Evolutionary conservation across 805 yeast species (phyloP).

Genomic region (Ogataea siamensis): DNA sequence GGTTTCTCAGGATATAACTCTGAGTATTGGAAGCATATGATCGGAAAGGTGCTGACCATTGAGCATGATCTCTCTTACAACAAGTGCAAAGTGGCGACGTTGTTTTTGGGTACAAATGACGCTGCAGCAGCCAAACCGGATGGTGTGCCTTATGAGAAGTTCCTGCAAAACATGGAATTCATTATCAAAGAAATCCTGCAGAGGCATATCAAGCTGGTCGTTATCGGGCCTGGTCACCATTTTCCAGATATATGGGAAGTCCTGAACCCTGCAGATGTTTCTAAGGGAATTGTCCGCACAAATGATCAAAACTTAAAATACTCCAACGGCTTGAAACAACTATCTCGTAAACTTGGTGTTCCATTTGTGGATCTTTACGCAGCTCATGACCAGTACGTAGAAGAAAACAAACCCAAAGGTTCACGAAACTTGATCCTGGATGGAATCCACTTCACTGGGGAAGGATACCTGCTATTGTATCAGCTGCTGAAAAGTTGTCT

Average conservation of each 20-base stretch:
- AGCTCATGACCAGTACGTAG: slow-evolving; percentile 35
- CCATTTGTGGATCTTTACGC: slow-evolving; percentile 59
- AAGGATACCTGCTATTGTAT: slow-evolving; percentile 39
- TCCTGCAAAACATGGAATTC: slow-evolving; percentile 43
- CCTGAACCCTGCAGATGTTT: slow-evolving; percentile 32
- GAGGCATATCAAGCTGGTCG: slow-evolving; percentile 47
- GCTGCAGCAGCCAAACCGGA: slow-evolving; percentile 42
- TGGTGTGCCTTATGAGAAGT: slow-evolving; percentile 56
- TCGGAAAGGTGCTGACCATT: slow-evolving; percentile 48
- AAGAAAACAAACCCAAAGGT: slow-evolving; percentile 12
- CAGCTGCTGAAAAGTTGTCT: slow-evolving; percentile 34
- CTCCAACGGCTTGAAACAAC: slow-evolving; percentile 44
- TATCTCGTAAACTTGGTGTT: slow-evolving; percentile 45
- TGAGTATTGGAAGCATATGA: slow-evolving; percentile 50
- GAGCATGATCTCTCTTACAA: slow-evolving; percentile 37
- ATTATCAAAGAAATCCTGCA: slow-evolving; percentile 40
- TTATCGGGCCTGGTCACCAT: slow-evolving; percentile 63
- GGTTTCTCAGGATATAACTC: slow-evolving; percentile 79
- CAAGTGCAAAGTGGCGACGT: slow-evolving; percentile 19
- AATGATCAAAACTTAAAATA: slow-evolving; percentile 46
- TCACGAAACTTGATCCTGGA: slow-evolving; percentile 34
- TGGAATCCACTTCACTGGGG: slow-evolving; percentile 45
- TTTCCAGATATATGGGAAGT: slow-evolving; percentile 43
- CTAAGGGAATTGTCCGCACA: slow-evolving; percentile 39
- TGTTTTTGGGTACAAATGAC: slow-evolving; percentile 73